These are phyloP conservation scores for Flaveria linearis DNA, from an alignment of 129 eudicot species.

Conservation along the genomic window DNA sequence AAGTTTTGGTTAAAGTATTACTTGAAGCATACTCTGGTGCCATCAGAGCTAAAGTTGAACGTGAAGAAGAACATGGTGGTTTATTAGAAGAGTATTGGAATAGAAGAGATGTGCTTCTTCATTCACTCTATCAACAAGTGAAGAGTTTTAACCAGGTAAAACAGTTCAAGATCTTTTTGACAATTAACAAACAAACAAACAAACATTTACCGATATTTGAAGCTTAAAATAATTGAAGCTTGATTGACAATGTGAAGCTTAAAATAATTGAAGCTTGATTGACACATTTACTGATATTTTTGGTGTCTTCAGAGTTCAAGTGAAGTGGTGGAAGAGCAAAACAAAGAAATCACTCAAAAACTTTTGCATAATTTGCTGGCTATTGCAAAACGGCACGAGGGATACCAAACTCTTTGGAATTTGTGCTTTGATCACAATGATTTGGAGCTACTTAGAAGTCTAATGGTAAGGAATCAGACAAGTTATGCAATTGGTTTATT, in stretches of 20 bases:
- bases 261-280: conserved; percentile 15
- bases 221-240: no score
- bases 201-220: no score
- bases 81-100: conserved; percentile 73
- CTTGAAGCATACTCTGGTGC: conserved; percentile 93
- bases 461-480: conserved; percentile 61
- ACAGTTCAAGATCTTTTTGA: background rate
- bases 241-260: background rate
- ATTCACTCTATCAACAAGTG: conserved; percentile 74
- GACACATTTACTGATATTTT: conserved; percentile 6
- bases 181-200: no score
- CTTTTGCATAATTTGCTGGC: conserved; percentile 71
- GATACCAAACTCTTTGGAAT: conserved; percentile 86
- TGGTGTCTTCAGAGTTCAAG: conserved; percentile 51
- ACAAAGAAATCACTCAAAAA: conserved; percentile 47
- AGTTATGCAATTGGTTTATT: conserved; percentile 4
- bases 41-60: conserved; percentile 74
- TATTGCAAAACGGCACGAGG: conserved; percentile 81
- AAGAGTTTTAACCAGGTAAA: conserved; percentile 72
- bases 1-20: conserved; percentile 63
- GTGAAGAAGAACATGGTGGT: conserved; percentile 72
- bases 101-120: conserved; percentile 72
- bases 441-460: conserved; percentile 67
- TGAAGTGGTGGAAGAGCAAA: conserved; percentile 58
- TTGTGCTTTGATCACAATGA: conserved; percentile 84